These are phyloP conservation scores for Platismatia glauca DNA, from an alignment of 495 filamentous ascomycete genomes.

Conservation along the genomic window DNA sequence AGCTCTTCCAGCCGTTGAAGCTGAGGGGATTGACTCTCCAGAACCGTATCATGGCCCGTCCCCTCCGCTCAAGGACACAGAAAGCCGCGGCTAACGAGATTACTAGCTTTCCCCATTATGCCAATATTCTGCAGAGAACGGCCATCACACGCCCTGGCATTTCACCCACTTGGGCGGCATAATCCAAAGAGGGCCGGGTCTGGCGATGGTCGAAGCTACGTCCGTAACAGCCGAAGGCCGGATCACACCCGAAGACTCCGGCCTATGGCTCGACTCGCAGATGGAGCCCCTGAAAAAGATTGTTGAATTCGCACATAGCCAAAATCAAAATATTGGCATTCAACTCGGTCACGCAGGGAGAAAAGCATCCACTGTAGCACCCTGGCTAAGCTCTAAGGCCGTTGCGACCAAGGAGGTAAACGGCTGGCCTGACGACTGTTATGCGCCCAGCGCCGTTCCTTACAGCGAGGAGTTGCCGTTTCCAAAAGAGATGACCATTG, in stretches of 20 bases:
- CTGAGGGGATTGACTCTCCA: slow-evolving; percentile 51
- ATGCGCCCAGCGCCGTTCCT: slow-evolving; percentile 46
- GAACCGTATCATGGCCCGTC: slow-evolving; percentile 49
- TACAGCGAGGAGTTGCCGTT: slow-evolving; percentile 42
- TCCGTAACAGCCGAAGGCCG: slow-evolving; percentile 62
- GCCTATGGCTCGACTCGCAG: slow-evolving; percentile 68
- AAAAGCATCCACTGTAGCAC: slow-evolving; percentile 61
- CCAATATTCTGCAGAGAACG: slow-evolving; percentile 59
- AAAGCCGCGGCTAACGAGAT: neutral
- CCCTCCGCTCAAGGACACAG: neutral
- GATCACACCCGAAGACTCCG: slow-evolving; percentile 63
- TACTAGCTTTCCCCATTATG: slow-evolving; percentile 49
- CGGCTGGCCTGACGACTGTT: slow-evolving; percentile 55
- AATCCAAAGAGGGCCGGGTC: slow-evolving; percentile 55
- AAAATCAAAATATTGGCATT: slow-evolving; percentile 61
- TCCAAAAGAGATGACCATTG: slow-evolving; percentile 46
- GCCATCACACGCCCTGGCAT: slow-evolving; percentile 57
- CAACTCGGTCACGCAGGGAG: slow-evolving; percentile 71
- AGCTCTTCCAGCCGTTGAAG: slow-evolving; percentile 58
- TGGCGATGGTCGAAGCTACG: slow-evolving; percentile 66
- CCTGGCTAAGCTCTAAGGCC: slow-evolving; percentile 47
- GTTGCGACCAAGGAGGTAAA: slow-evolving; percentile 45
- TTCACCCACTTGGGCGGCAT: slow-evolving; percentile 50
- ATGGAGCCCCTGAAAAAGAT: slow-evolving; percentile 52
- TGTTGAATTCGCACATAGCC: slow-evolving; percentile 61